Conservation (phyloP, 805 yeast species). For the Candida endomychidarum region DNA sequence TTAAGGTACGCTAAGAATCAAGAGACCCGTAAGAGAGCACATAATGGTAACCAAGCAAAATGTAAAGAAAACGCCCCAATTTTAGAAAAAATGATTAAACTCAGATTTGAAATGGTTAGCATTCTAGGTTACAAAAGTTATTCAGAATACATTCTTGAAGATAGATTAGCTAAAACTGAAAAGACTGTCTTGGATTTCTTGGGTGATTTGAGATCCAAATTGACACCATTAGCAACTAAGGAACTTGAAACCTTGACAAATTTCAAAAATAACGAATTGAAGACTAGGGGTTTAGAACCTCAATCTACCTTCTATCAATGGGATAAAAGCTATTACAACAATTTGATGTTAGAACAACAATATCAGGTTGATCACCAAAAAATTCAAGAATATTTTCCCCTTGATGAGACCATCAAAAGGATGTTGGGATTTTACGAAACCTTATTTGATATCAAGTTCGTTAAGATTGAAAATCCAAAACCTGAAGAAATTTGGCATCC, state of each 20-base stretch:
- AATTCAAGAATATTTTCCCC: conserved; percentile 77
- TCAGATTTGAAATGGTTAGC: conserved; percentile 62
- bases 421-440: conserved; percentile 73
- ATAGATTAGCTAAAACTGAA: conserved; percentile 76
- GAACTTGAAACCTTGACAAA: conserved; percentile 50
- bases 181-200: conserved; percentile 61
- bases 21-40: conserved; percentile 66
- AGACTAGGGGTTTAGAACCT: conserved; percentile 41
- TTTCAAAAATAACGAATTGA: conserved; percentile 55
- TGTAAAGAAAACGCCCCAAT: conserved; percentile 63
- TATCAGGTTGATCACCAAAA: conserved; percentile 70
- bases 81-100: conserved; percentile 56
- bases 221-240: conserved; percentile 56
- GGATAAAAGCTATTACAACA: conserved; percentile 73
- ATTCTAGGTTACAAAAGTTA: conserved; percentile 65
- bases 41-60: conserved; percentile 66
- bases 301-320: conserved; percentile 54
- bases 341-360: conserved; percentile 61
- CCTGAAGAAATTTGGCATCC: conserved; percentile 67
- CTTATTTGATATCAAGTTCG: conserved; percentile 67
- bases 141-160: conserved; percentile 71
- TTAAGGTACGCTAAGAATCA: conserved; percentile 65
- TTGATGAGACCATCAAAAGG: conserved; percentile 61
- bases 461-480: conserved; percentile 42
- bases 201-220: conserved; percentile 56